A percentile compares a stretch with the other conserved stretches of the same genome.
Conservation (phyloP, 768 basidiomycete genomes). For the Solioccasus polychromus region DNA sequence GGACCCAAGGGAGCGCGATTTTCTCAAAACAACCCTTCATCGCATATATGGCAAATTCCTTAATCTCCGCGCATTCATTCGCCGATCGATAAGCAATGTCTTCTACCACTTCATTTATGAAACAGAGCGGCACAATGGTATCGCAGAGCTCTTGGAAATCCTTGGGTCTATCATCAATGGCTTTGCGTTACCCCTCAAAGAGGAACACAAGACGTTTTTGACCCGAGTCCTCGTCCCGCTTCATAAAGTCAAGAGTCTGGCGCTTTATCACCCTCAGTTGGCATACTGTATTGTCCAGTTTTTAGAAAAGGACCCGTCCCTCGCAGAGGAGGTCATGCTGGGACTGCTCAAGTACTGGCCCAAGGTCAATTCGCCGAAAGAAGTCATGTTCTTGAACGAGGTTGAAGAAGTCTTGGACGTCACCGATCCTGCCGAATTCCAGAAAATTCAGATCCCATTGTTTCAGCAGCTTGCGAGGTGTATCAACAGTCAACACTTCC, state of each 20-base stretch:
- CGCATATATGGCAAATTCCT: constrained; percentile 99
- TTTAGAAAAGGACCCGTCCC: constrained; percentile 88
- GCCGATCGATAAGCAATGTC: constrained; percentile 98
- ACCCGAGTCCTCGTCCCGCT: constrained; percentile 91
- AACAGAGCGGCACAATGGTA: constrained; percentile 98
- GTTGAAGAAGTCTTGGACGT: constrained; percentile 99
- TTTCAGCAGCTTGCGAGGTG: constrained; percentile 95
- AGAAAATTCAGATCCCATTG: constrained; percentile 88
- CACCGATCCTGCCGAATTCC: constrained; percentile 94
- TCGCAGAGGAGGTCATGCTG: constrained; percentile 94
- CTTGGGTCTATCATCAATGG: constrained; percentile 99
- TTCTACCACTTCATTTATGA: constrained; percentile 99
- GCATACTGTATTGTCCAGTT: constrained; percentile 99
- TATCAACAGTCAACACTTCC: constrained; percentile 99
- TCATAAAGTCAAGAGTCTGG: constrained; percentile 97
- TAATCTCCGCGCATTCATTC: constrained; percentile 96
- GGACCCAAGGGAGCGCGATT: constrained; percentile 98
- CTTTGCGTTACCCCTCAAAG: constrained; percentile 95
- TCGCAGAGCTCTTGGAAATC: constrained; percentile 96
- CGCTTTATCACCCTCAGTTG: constrained; percentile 97
- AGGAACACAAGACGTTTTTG: constrained; percentile 98
- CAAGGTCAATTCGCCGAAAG: constrained; percentile 98
- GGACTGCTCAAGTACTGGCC: constrained; percentile 98
- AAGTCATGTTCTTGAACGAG: constrained; percentile 99
- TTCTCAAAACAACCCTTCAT: constrained; percentile 97